Base-by-base conservation (phyloP, 176 grass and related monocot genomes). In the Cymbopogon citratus region DNA sequence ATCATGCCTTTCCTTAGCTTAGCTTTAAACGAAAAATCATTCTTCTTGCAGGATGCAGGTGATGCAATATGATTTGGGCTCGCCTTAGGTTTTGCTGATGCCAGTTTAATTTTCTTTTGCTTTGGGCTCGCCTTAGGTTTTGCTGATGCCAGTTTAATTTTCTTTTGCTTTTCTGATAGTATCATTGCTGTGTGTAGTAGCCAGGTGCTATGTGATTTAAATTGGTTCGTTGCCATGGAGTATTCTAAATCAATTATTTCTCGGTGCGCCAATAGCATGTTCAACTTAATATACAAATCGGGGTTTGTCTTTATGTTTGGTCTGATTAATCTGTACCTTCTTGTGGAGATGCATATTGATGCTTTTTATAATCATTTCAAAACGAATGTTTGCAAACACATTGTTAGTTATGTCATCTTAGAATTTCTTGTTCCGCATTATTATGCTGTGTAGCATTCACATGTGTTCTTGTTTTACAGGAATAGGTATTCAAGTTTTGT, bases 1-100 rank as follows among this genome's bases (percentile, higher is more conserved):
- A 91, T 94, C 76, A 90, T 73, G 14, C 43, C 0, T 49, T 24
- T 49, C 28, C 41, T 48, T 71, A 27, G 6, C 12, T 12, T 61
- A 18, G 46, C 46, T 49, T 48, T 49, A 28, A 27, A 41, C 13
- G 7, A 1, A 33, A 71, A 27, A 18, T 77, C 35, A 63, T 21
- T 24, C 31, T 33, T 16, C 75, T 38, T 14, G 41, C 8, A n/a
- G n/a, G n/a, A n/a, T 74, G 21, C 4, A 35, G 9, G 4, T 74
- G 51, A 21, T 61, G 23, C 5, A 41, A 1, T 66, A 38, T 23
- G 24, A 34, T 40, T 34, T 60, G 19, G 28, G 1, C 26, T 26
- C 31, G 3, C 19, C 7, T 13, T 15, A 46, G 11, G 62, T 66
- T n/a, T 24, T 80, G 36, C 61, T 21, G 6, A 12, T 63, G 39